Conservation (phyloP, 352 stramenopile species). For the Phytophthora quininea region DNA sequence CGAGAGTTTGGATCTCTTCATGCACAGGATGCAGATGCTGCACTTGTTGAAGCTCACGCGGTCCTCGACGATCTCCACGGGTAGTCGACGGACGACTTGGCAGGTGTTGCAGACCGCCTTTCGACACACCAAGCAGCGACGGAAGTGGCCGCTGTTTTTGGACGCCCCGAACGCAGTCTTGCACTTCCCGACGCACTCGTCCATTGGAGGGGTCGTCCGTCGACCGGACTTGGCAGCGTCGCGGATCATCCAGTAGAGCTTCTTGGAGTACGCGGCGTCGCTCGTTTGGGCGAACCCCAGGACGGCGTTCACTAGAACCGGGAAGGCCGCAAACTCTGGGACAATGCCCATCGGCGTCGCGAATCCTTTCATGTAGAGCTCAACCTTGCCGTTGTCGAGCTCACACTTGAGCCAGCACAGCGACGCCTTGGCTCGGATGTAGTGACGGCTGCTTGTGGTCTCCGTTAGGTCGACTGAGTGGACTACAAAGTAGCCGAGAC, state of each 20-base stretch:
- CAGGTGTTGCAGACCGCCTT: slow-evolving; percentile 39
- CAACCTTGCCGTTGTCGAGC: slow-evolving; percentile 35
- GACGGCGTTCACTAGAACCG: slow-evolving; percentile 40
- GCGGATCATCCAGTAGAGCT: slow-evolving; percentile 58
- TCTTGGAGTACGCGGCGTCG: slow-evolving; percentile 42
- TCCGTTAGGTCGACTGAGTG: slow-evolving; percentile 65
- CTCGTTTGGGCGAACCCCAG: slow-evolving; percentile 44
- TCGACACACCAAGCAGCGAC: slow-evolving; percentile 37
- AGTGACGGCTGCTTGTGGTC: slow-evolving; percentile 22
- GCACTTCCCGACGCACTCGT: slow-evolving; percentile 35
- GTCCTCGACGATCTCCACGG: slow-evolving; percentile 30
- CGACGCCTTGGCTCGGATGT: slow-evolving; percentile 49
- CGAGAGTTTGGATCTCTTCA: slow-evolving; percentile 33
- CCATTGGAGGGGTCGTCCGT: slow-evolving; percentile 16
- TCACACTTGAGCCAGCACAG: slow-evolving; percentile 51
- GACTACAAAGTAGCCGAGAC: slow-evolving; percentile 48
- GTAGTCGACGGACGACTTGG: slow-evolving; percentile 38
- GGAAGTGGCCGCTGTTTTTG: slow-evolving; percentile 26
- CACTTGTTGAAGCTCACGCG: slow-evolving; percentile 33
- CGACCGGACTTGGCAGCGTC: slow-evolving; percentile 16
- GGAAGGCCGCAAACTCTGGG: slow-evolving; percentile 34
- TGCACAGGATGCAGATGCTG: slow-evolving; percentile 42
- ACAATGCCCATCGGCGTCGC: slow-evolving; percentile 38
- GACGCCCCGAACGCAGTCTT: slow-evolving; percentile 32
- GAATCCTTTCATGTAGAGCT: slow-evolving; percentile 51